A percentile compares a stretch with the other conserved stretches of the same genome.
Conservation (phyloP, 192 early-diverging fungal genomes). For the Coemansia sp. region DNA sequence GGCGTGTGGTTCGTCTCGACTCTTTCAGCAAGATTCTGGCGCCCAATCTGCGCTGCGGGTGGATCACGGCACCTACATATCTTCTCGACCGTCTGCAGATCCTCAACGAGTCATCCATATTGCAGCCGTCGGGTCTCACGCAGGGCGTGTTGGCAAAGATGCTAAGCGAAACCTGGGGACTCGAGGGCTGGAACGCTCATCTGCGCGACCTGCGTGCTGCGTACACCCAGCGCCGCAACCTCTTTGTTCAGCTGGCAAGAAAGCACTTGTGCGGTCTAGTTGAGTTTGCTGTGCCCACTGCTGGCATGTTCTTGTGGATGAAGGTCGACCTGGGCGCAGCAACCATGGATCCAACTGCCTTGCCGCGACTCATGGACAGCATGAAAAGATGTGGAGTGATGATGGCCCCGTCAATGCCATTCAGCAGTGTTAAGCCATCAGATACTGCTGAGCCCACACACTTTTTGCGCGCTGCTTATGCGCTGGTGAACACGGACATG, state of each 20-base stretch:
- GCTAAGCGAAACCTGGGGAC: slow-evolving; percentile 73
- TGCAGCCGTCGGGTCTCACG: slow-evolving; percentile 84
- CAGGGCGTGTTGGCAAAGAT: slow-evolving; percentile 75
- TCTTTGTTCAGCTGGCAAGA: slow-evolving; percentile 64
- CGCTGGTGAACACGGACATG: slow-evolving; percentile 45
- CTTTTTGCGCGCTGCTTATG: slow-evolving; percentile 50
- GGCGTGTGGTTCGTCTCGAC: slow-evolving; percentile 87
- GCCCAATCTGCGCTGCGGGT: slow-evolving; percentile 82
- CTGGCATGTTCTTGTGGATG: slow-evolving; percentile 94
- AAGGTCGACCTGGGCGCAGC: slow-evolving; percentile 48
- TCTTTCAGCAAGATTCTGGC: slow-evolving; percentile 91
- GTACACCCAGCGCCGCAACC: slow-evolving; percentile 70
- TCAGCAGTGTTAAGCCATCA: slow-evolving; percentile 15
- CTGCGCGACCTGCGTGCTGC: slow-evolving; percentile 63
- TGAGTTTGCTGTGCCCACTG: slow-evolving; percentile 60
- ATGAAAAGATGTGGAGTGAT: slow-evolving; percentile 54
- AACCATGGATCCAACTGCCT: slow-evolving; percentile 22
- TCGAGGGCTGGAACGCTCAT: slow-evolving; percentile 76
- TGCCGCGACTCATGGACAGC: slow-evolving; percentile 32
- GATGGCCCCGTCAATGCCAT: slow-evolving; percentile 51
- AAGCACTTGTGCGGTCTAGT: slow-evolving; percentile 63
- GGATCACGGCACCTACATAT: slow-evolving; percentile 65
- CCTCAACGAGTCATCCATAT: slow-evolving; percentile 74
- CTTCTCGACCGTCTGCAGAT: slow-evolving; percentile 77
- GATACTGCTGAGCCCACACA: slow-evolving; percentile 3